Evolutionary conservation across 805 yeast species (phyloP).

Genomic region (Hanseniaspora occidentalis): DNA sequence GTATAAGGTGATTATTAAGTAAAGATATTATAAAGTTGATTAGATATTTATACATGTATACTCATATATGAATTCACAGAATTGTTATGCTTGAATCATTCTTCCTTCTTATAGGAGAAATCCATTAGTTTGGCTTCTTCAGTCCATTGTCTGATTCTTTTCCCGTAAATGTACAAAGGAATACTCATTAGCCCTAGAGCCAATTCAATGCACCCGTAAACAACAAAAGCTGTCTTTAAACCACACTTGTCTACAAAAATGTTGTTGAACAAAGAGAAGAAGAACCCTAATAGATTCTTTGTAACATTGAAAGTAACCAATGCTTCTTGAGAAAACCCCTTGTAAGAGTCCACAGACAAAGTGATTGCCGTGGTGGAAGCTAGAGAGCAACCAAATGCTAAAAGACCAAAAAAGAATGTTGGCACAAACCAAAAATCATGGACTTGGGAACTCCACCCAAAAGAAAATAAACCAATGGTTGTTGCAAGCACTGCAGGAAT

Average conservation of each 20-base stretch:
- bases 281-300: slow-evolving; percentile 43
- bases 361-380: slow-evolving; percentile 53
- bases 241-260: slow-evolving; percentile 31
- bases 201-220: slow-evolving; percentile 40
- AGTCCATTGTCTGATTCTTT: slow-evolving; percentile 37
- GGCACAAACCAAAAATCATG: slow-evolving; percentile 46
- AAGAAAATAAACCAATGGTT: slow-evolving; percentile 39
- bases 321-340: slow-evolving; percentile 44
- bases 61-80: background rate
- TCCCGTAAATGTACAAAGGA: slow-evolving; percentile 44
- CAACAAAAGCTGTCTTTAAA: slow-evolving; percentile 33
- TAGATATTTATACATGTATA: too few relatives aligned
- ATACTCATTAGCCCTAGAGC: slow-evolving; percentile 35
- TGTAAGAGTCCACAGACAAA: slow-evolving; percentile 44
- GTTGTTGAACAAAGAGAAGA: slow-evolving; percentile 45
- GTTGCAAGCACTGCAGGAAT: slow-evolving; percentile 34
- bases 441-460: slow-evolving; percentile 43
- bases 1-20: too few relatives aligned
- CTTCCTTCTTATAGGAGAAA: slow-evolving; percentile 6
- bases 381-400: slow-evolving; percentile 48
- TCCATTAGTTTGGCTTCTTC: slow-evolving; percentile 33
- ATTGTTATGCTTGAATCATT: background rate
- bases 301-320: slow-evolving; percentile 42
- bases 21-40: too few relatives aligned
- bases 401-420: slow-evolving; percentile 39